phyloP scores from a whole-genome alignment of 2,329 filamentous ascomycete genomes.

The Monascus ruber region DNA sequence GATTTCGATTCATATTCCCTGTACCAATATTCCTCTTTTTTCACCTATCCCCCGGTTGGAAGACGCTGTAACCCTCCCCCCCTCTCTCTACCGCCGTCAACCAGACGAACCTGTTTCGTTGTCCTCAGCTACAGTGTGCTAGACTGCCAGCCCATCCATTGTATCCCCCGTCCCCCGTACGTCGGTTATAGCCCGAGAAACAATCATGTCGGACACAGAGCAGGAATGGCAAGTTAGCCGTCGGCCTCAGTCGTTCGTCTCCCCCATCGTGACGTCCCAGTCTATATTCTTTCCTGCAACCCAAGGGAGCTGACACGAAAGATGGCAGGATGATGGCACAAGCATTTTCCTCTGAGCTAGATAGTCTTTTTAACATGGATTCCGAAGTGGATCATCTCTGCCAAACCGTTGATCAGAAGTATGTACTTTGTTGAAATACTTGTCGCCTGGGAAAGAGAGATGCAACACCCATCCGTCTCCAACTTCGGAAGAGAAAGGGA shows the following conservation, averaged over 20 bases:
- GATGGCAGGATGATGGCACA: conserved; percentile 65
- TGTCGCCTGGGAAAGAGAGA: background rate
- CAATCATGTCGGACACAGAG: conserved; percentile 50
- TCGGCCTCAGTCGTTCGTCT: conserved; percentile 72
- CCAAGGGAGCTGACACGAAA: conserved; percentile 12
- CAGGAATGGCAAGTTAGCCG: conserved; percentile 70
- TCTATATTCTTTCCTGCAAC: conserved; percentile 3
- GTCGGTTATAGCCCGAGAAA: conserved; percentile 1
- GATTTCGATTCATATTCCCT: conserved; percentile 8
- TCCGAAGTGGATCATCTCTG: conserved; percentile 63
- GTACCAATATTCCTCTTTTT: conserved; percentile 2
- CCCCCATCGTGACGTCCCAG: conserved; percentile 2
- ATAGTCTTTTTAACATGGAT: conserved; percentile 82
- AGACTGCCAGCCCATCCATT: background rate
- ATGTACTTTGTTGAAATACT: conserved; percentile 22
- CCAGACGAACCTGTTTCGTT: too few relatives aligned
- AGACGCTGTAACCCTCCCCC: conserved; percentile 4
- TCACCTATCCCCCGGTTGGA: conserved; percentile 4
- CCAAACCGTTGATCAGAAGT: conserved; percentile 73
- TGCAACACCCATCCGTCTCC: background rate
- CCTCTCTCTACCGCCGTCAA: background rate
- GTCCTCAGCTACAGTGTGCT: too few relatives aligned
- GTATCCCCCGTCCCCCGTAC: conserved; percentile 4
- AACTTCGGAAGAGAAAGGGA: background rate
- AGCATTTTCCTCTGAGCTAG: conserved; percentile 74